Evolutionary conservation across 495 filamentous ascomycete genomes (phyloP), one percentile per base, ranked within the genome.

Genomic region (Penicillium canariense): DNA sequence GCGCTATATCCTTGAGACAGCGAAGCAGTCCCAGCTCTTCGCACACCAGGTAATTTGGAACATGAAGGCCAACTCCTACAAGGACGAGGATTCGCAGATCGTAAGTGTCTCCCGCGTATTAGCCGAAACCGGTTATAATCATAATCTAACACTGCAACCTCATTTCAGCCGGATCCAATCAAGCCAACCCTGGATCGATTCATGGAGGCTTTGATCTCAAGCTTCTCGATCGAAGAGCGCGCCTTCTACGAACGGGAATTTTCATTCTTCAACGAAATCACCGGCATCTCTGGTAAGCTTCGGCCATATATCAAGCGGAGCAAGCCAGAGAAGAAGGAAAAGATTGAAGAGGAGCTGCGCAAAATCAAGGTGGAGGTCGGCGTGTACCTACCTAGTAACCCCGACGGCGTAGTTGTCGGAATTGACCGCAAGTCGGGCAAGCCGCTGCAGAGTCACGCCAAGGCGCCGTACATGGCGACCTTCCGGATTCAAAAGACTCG

Each of bases 41-140:
- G 91, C 95, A 6, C 95, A 99, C 70, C 95, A 99, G 55, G 97
- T 99, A 55, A 97, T 99, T 56, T 99, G 95, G 95, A 99, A 97
- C 67, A 99, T 99, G 87, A 97, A 96, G 66, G 95, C 95, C 18
- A 99, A 99, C 67, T 85, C 91, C 2, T 99, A 90, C 74, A 97
- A 96, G 69, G 95, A 99, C 61, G 92, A 99, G 58, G 91, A 97
- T 55, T 89, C 87, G 46, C 81, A 86, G 60, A 83, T 95, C 60
- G 89, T 94, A 79, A 84, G 87, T 72, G 17, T 48, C 27, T n/a
- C 12, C 25, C n/a, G 20, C 25, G 20, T n/a, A 5, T 38, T 25
- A n/a, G 10, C 32, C 35, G 25, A 4, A 26, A 50, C 31, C 54
- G 8, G 26, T 27, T 32, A 26, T 39, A 14, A 23, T 51, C 14